These are phyloP conservation scores for Globisporangium solare DNA, from an alignment of 352 stramenopile species.

Conservation along the genomic window DNA sequence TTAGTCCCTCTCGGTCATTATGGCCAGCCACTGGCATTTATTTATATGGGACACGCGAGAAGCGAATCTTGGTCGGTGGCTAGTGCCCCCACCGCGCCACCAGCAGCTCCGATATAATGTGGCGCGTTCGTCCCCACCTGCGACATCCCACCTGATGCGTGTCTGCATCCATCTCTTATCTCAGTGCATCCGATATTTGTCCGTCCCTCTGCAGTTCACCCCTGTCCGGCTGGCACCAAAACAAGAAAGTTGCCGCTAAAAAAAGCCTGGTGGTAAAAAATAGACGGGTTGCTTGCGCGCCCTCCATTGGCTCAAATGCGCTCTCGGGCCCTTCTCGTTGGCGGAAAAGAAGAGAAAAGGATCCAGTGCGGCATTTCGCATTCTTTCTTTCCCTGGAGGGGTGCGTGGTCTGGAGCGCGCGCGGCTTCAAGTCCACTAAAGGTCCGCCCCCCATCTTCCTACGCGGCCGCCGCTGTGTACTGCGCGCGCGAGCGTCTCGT, in stretches of 20 bases:
- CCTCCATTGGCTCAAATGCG: neutral
- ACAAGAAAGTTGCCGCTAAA: neutral
- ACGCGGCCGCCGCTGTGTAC: neutral
- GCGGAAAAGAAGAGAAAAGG: neutral
- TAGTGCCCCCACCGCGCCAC: neutral
- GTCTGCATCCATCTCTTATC: too few relatives aligned
- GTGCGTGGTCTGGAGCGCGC: neutral
- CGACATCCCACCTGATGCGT: neutral
- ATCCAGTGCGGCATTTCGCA: neutral
- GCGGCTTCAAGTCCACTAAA: constrained; percentile 9
- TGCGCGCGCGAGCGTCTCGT: too few relatives aligned
- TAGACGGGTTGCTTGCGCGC: neutral
- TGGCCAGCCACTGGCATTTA: too few relatives aligned
- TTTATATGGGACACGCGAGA: too few relatives aligned
- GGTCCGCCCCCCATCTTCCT: constrained; percentile 3
- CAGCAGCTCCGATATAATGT: neutral
- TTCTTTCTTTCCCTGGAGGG: constrained; percentile 1
- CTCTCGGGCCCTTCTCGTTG: neutral
- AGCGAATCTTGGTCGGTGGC: neutral
- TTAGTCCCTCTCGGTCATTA: too few relatives aligned
- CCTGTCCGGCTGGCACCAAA: neutral
- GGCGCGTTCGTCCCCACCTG: neutral
- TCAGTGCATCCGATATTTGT: neutral
- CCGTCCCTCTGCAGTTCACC: neutral
- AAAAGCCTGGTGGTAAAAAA: constrained; percentile 2